Evolutionary conservation across 2,329 filamentous ascomycete species (phyloP), one percentile per base, ranked within the genome.

Genomic region (Cadophora luteo-olivacea): DNA sequence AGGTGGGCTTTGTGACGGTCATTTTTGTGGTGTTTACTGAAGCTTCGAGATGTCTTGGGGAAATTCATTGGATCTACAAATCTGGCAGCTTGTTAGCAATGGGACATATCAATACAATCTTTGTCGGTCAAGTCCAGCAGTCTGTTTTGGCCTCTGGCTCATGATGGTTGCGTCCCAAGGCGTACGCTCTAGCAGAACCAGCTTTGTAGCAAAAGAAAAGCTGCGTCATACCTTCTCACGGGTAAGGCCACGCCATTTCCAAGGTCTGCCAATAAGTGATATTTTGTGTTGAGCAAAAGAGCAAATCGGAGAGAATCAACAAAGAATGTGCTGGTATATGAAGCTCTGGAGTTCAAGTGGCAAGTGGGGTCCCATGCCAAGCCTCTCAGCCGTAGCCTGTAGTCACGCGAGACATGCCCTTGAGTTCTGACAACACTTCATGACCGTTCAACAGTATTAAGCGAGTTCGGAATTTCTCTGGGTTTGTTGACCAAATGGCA

Each of bases 231-330:
- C 22, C 41, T 24, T 29, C 67, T 77, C 75, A 77, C 64, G 76
- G 76, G 66, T 77, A 77, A 29, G 76, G 76, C 76, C 76, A 77
- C 61, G 71, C 75, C 76, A 77, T 77, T n/a, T 61, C 61, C 41
- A 49, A 14, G 12, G 41, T 45, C 41, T 16, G 41, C 41, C 8
- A 14, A 6, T 45, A 16, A 45, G 16, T 19, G 16, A 45, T 45
- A 45, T 45, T 45, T 45, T 45, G 12, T 32, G 25, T 33, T 33
- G 38, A 41, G 36, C 22, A 29, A 14, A 48, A 33, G 36, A 45
- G 33, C 11, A 58, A 36, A 16, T 33, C 9, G 24, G 61, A 55
- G 9, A 22, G 24, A 24, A 3, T 52, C 11, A 29, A 41, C 36
- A 61, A 41, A 61, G 4, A 19, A 12, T 61, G 22, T n/a, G 16